Conservation (phyloP, 768 basidiomycete genomes). For the Favolaschia claudopus region DNA sequence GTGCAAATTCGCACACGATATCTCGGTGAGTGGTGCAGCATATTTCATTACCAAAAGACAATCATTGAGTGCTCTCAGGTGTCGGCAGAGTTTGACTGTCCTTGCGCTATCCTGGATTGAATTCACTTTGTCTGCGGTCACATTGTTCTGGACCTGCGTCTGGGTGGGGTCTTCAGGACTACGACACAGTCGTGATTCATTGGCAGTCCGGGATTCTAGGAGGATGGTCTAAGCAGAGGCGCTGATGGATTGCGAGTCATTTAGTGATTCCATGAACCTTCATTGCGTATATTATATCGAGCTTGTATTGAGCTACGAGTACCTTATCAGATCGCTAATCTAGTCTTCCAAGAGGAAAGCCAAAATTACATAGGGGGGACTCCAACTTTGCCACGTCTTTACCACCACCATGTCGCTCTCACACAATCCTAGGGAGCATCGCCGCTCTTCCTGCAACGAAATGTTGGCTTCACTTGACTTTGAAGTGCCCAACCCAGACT, state of each 20-base stretch:
- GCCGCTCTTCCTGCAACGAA: conserved; percentile 38
- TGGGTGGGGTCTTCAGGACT: conserved; percentile 33
- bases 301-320: too few species aligned
- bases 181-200: background rate
- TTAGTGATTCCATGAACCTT: background rate
- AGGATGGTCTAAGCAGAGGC: conserved; percentile 42
- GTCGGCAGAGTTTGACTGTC: conserved; percentile 76
- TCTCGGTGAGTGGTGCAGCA: conserved; percentile 52
- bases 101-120: conserved; percentile 82
- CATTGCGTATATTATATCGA: too few species aligned
- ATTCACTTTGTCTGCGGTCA: conserved; percentile 65
- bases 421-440: conserved; percentile 26
- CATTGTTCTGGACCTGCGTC: conserved; percentile 60
- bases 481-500: conserved; percentile 9
- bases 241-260: background rate
- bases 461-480: conserved; percentile 28
- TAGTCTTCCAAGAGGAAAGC: too few species aligned
- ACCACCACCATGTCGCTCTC: conserved; percentile 14
- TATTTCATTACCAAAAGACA: background rate
- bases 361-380: too few species aligned
- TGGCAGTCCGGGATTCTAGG: conserved; percentile 45
- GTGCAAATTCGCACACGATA: conserved; percentile 58
- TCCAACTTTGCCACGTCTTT: too few species aligned
- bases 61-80: conserved; percentile 45
- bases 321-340: conserved; percentile 1